These are phyloP conservation scores for Elongisporangium prolatum DNA, from an alignment of 352 stramenopile species.

Conservation along the genomic window DNA sequence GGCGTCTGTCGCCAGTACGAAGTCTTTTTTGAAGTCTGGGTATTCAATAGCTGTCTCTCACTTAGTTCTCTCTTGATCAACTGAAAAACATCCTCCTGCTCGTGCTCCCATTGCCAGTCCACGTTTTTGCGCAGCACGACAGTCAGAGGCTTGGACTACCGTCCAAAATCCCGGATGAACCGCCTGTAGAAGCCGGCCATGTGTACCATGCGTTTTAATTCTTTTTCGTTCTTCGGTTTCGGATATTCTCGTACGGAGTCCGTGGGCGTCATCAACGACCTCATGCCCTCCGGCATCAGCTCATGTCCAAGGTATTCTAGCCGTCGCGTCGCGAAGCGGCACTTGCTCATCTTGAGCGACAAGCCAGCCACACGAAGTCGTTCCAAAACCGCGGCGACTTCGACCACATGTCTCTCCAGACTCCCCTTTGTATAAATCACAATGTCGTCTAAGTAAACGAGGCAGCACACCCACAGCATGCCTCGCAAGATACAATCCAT, in stretches of 20 bases:
- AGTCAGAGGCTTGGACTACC: constrained; percentile 11
- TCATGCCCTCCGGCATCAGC: constrained; percentile 7
- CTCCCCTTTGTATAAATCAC: constrained; percentile 15
- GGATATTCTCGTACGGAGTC: constrained; percentile 4
- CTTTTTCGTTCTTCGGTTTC: constrained; percentile 1
- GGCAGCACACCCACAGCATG: constrained; percentile 13
- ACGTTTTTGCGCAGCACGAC: constrained; percentile 10
- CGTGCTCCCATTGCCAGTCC: constrained; percentile 11
- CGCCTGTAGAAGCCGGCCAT: constrained; percentile 20
- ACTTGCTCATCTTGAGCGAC: constrained; percentile 16
- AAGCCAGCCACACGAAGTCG: constrained; percentile 9
- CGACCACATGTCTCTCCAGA: constrained; percentile 10
- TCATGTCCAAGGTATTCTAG: constrained; percentile 27
- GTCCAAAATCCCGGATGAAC: constrained; percentile 14
- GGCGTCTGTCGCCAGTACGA: constrained; percentile 20
- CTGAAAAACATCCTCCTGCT: constrained; percentile 14
- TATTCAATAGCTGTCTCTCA: constrained; percentile 8
- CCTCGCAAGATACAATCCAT: constrained; percentile 22
- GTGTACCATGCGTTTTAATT: constrained; percentile 17
- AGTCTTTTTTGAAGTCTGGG: constrained; percentile 21
- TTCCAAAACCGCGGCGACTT: constrained; percentile 14
- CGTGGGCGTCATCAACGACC: constrained; percentile 4
- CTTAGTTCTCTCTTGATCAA: constrained; percentile 9
- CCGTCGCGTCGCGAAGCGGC: constrained; percentile 5
- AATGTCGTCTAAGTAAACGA: constrained; percentile 28